A percentile compares a stretch with the other conserved stretches of the same genome.
These are phyloP conservation scores for Phlebiopsis flavidoalba DNA, from an alignment of 768 basidiomycete genomes.

Conservation along the genomic window DNA sequence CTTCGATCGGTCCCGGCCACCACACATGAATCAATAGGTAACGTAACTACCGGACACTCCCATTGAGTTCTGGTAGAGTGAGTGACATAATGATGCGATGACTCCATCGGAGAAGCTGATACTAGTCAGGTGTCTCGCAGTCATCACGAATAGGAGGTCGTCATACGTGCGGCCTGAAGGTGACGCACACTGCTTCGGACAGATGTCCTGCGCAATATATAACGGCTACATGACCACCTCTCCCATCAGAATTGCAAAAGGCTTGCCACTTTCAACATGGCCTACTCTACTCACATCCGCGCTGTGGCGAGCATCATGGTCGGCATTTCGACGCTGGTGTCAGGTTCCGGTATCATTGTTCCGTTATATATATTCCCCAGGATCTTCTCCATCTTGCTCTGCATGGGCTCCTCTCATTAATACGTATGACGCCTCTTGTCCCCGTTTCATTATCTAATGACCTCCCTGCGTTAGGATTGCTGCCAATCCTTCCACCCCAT, in stretches of 20 bases:
- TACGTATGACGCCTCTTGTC: constrained; percentile 12
- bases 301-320: neutral
- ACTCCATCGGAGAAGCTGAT: no score
- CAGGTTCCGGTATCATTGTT: constrained; percentile 25
- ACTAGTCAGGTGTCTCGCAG: no score
- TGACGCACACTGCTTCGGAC: no score
- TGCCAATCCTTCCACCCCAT: constrained; percentile 22
- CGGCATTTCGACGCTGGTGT: constrained; percentile 5
- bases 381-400: constrained; percentile 15
- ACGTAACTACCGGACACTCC: no score
- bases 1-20: no score
- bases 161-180: no score
- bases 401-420: constrained; percentile 24
- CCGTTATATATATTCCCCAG: constrained; percentile 30
- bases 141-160: no score
- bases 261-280: neutral
- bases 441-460: neutral
- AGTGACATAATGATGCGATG: no score
- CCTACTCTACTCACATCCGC: neutral
- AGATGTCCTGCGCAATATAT: neutral
- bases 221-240: neutral
- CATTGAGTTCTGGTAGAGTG: no score
- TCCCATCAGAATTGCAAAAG: neutral
- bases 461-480: constrained; percentile 21
- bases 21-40: neutral